Base-by-base conservation (phyloP, 352 stramenopile genomes). In the Phytophthora cactorum region DNA sequence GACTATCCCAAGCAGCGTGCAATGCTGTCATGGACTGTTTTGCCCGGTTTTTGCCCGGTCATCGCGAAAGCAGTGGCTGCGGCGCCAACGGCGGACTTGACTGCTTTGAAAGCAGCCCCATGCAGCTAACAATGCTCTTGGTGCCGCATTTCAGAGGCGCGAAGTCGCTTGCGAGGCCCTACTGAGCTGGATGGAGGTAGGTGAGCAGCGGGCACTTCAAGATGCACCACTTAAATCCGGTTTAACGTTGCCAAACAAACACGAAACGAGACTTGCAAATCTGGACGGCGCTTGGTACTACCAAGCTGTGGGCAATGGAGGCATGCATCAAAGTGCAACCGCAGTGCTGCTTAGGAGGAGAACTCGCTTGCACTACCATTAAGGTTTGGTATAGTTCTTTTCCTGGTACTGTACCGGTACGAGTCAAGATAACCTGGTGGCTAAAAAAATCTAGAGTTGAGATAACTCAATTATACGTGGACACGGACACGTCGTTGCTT, bases 31-130 rank as follows among this genome's bases (percentile, higher is more conserved):
- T 17, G 36, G 36, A 43, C 36, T 43, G 3, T 39, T 15, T 41
- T 34, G 64, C 29, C 58, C 51, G 17, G 58, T 72, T 55, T 72
- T 47, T 72, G 64, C 51, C 17, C 64, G 28, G 8, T 9, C 25
- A n/a, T 9, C 14, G 22, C 12, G 36, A 27, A 55, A 52, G 52
- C 49, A 25, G n/a, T 55, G 49, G 51, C 59, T 65, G 46, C 22
- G 44, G n/a, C 27, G 28, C 8, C 32, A 38, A 38, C 32, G 1
- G 32, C 32, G 32, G 14, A 46, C 53, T 44, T 38, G n/a, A 45
- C 25, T 50, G 52, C 52, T 52, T 45, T 45, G 34, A 22, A 51
- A 36, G 11, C 17, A 8, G 15, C 51, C 1, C 17, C 41, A 34
- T 6, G 28, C 4, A 3, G 14, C 9, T 7, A 25, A 15, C 7